Conservation (phyloP, 2,329 filamentous ascomycete genomes). For the Bipolaris zeicola region DNA sequence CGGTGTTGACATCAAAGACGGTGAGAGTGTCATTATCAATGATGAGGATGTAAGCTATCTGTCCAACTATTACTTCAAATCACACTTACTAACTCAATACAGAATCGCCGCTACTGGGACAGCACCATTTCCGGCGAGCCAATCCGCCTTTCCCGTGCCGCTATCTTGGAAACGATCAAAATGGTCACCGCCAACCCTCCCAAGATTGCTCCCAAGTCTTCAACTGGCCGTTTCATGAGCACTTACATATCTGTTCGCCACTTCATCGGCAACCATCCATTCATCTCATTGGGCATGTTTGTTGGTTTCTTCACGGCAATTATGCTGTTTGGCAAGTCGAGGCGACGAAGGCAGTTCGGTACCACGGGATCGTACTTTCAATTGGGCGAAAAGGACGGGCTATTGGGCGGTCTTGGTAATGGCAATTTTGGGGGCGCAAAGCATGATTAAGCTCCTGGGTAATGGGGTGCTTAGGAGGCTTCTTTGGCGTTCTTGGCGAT, state of each 20-base stretch:
- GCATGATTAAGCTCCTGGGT: conserved; percentile 31
- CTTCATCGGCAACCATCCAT: conserved; percentile 53
- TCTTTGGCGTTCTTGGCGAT: background rate
- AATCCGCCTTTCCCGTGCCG: conserved; percentile 86
- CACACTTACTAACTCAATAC: conserved; percentile 11
- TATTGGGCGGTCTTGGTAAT: conserved; percentile 61
- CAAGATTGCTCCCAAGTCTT: conserved; percentile 76
- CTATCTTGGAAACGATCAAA: conserved; percentile 83
- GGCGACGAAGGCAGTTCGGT: conserved; percentile 52
- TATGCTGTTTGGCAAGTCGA: conserved; percentile 44
- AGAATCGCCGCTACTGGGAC: conserved; percentile 97
- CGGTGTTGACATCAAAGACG: conserved; percentile 82
- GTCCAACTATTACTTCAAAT: background rate
- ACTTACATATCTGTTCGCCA: conserved; percentile 61
- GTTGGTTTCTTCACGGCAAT: conserved; percentile 61
- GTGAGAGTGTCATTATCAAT: conserved; percentile 93
- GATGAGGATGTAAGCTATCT: conserved; percentile 83
- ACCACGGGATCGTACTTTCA: conserved; percentile 65
- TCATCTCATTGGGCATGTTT: conserved; percentile 59
- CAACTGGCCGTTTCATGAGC: conserved; percentile 73
- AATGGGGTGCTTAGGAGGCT: background rate
- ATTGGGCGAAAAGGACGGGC: conserved; percentile 70
- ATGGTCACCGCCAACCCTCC: conserved; percentile 72
- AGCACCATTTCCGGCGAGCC: conserved; percentile 84
- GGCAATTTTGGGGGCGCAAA: conserved; percentile 46